Evolutionary conservation across 139 green algal genomes (phyloP).

Genomic region (Diplosphaera chodatii): DNA sequence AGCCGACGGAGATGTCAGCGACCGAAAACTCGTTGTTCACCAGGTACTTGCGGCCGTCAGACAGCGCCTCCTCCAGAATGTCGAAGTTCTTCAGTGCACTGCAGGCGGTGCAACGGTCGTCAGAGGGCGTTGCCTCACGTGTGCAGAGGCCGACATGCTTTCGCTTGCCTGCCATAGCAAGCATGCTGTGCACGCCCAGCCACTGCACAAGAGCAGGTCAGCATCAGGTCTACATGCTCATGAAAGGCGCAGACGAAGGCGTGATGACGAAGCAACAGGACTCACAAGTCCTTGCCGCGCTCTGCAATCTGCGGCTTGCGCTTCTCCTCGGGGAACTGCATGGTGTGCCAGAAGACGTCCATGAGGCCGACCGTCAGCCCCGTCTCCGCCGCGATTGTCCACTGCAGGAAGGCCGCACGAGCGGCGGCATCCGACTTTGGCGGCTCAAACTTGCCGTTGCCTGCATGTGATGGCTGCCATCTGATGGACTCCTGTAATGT

Average conservation of each 20-base stretch:
- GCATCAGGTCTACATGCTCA: no score
- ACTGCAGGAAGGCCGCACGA: background rate
- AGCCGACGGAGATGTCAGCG: background rate
- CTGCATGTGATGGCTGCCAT: background rate
- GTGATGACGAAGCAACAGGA: no score
- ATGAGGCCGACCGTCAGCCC: background rate
- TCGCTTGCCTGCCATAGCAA: no score
- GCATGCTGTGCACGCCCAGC: no score
- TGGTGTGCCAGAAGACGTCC: background rate
- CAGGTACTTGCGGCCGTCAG: background rate
- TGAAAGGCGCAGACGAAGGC: no score
- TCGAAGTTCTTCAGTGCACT: background rate
- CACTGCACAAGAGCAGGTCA: no score
- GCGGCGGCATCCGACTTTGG: background rate
- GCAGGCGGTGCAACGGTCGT: no score
- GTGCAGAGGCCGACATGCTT: no score
- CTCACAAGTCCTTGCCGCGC: background rate
- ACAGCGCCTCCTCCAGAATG: background rate
- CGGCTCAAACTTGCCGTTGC: background rate
- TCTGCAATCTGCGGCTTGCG: background rate
- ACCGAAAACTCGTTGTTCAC: background rate
- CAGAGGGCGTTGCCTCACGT: no score
- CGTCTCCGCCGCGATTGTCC: background rate
- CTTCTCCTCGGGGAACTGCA: background rate
- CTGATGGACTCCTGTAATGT: no score